Base-by-base conservation (phyloP, 345 rosid genomes). In the Pistacia integerrima region DNA sequence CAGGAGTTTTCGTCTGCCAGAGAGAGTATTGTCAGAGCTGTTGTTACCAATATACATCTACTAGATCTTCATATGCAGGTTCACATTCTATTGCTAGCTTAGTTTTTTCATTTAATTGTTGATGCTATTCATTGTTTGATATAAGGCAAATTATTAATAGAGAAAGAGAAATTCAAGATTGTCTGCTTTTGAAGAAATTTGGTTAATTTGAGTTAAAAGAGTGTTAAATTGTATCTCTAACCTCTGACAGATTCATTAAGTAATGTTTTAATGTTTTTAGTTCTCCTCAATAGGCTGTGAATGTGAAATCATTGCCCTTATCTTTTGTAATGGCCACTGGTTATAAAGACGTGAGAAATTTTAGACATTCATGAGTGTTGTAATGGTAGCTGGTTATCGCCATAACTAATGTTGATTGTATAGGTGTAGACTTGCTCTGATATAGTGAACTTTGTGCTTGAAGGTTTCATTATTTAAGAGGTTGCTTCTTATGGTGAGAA, bases 61-160 rank as follows among this genome's bases (percentile, higher is more conserved):
- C 93, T 95, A 73, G 99, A 95, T 82, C 93, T 95, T 78, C 97
- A 93, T 83, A 90, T 93, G 99, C 99, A 95, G 94, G 99, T 95
- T 56, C 49, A 60, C 13, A 13, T 74, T 49, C 52, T 36, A 56
- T 41, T 73, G 20, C 11, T 10, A 14, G 11, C 13, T 48, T 61
- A 1, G 5, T 57, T 74, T 6, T 20, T 33, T 33, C 5, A 22
- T 69, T 25, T 77, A 61, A 30, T 51, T 46, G 44, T 57, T 48
- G 41, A 36, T 60, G n/a, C 51, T n/a, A 48, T 49, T 14, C 44
- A 3, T 18, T 62, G 8, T 71, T 57, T 35, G 58, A 30, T 30
- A 0, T 17, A 17, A 33, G 44, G n/a, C 13, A 59, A 59, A 18
- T 59, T 54, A 72, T 44, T 5, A 44, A 44, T 44, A 20, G 54